Conservation (phyloP, 2,329 filamentous ascomycete genomes). For the Diaporthe sp. region DNA sequence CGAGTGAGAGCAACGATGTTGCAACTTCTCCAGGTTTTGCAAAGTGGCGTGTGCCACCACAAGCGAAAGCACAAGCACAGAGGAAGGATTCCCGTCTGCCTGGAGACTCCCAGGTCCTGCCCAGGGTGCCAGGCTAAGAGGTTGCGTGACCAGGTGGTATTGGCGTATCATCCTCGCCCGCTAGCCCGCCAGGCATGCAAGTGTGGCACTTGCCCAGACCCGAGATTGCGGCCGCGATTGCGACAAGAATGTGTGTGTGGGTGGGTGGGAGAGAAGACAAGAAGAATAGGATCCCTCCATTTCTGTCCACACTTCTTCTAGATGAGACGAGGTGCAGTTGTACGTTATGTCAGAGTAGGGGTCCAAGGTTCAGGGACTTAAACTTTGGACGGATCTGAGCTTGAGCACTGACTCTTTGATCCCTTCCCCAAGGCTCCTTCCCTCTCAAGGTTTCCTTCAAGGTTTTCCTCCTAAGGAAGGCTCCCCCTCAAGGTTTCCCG, state of each 20-base stretch:
- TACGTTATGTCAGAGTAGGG: neutral
- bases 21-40: neutral
- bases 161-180: slow-evolving; percentile 10
- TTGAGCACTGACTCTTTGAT: slow-evolving; percentile 6
- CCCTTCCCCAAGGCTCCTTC: neutral
- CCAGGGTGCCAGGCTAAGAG: neutral
- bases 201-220: slow-evolving; percentile 1
- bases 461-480: too few species aligned
- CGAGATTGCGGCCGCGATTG: slow-evolving; percentile 17
- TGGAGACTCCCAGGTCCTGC: neutral
- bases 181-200: neutral
- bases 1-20: neutral
- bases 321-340: slow-evolving; percentile 2
- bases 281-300: neutral
- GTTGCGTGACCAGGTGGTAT: neutral
- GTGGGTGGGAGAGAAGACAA: neutral
- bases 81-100: slow-evolving; percentile 9
- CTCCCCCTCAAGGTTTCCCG: neutral
- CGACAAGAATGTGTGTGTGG: neutral
- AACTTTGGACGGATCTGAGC: slow-evolving; percentile 20
- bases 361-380: slow-evolving; percentile 17
- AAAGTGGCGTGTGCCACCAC: neutral
- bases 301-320: neutral
- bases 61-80: neutral
- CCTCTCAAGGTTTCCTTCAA: neutral